phyloP scores from a whole-genome alignment of 352 stramenopile species.

The Phytophthora palmivora region DNA sequence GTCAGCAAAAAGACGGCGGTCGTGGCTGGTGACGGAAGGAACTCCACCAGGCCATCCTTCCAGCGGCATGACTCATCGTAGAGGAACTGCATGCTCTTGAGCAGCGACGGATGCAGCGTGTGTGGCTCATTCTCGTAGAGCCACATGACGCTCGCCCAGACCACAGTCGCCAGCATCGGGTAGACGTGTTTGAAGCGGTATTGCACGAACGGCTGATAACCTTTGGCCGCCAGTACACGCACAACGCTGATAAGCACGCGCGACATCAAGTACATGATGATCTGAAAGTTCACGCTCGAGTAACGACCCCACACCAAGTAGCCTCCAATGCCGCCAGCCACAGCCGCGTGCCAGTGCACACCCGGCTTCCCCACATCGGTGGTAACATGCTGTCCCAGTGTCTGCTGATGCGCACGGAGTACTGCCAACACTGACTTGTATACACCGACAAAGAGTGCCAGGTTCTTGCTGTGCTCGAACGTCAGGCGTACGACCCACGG shows the following conservation, averaged over 20 bases:
- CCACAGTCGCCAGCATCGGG: slow-evolving; percentile 73
- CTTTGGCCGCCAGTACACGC: slow-evolving; percentile 68
- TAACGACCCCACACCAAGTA: slow-evolving; percentile 89
- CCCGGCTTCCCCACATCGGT: slow-evolving; percentile 69
- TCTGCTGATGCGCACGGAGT: slow-evolving; percentile 66
- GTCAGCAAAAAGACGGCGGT: slow-evolving; percentile 68
- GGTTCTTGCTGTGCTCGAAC: slow-evolving; percentile 89
- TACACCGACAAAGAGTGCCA: slow-evolving; percentile 88
- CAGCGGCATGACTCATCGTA: slow-evolving; percentile 89
- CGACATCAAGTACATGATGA: slow-evolving; percentile 90
- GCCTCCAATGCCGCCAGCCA: slow-evolving; percentile 77
- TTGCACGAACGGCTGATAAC: slow-evolving; percentile 66
- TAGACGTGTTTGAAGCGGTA: slow-evolving; percentile 83
- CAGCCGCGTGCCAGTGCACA: slow-evolving; percentile 77
- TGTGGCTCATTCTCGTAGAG: slow-evolving; percentile 86
- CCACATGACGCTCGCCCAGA: slow-evolving; percentile 89
- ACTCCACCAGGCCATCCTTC: slow-evolving; percentile 72
- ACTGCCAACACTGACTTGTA: slow-evolving; percentile 84
- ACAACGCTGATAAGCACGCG: slow-evolving; percentile 74
- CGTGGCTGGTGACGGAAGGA: slow-evolving; percentile 81
- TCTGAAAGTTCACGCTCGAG: slow-evolving; percentile 90
- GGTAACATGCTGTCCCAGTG: slow-evolving; percentile 39
- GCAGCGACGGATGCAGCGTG: slow-evolving; percentile 82
- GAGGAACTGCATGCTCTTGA: slow-evolving; percentile 90
- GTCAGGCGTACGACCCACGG: slow-evolving; percentile 77